Base-by-base conservation (phyloP, 176 grass and related monocot genomes). In the Oryza longistaminata region DNA sequence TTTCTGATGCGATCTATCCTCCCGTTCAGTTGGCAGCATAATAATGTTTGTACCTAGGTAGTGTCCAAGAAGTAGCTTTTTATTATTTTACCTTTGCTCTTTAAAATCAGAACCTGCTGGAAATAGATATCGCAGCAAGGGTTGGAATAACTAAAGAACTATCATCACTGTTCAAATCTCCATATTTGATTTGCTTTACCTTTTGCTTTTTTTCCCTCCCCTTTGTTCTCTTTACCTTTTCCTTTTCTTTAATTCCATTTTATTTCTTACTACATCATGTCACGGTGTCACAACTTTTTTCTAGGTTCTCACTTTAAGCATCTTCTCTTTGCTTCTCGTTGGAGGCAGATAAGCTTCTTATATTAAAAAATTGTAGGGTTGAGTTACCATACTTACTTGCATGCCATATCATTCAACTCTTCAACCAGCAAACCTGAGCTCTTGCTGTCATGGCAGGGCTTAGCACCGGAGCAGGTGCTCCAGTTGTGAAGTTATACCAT, bases 261-360 rank as follows among this genome's bases (percentile, higher is more conserved):
- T 85, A 21, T 71, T 82, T 67, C 17, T 72, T 78, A 68, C 31
- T 81, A 55, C 45, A 77, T 48, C 83, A 4, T 74, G 14, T 42
- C 46, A 53, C 70, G 22, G 48, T 62, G 61, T 64, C 74, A 25
- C 34, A 71, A 16, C 45, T 19, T 27, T 25, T 82, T 75, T 70
- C 76, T 21, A 34, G 31, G 42, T 49, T 78, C 31, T 66, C 84
- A 70, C 85, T 93, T 83, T 82, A 82, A 74, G 93, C 85, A 97
- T 95, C 93, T 93, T 82, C 42, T 83, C 93, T 91, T 97, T 97
- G 93, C 93, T 95, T 97, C 85, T 17, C 76, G 64, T 26, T 12
- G 29, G 53, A 86, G 93, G 67, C 87, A 81, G 61, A 82, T 15
- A 87, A 74, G 60, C 80, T 82, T 74, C 86, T 71, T 82, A 91